These are phyloP conservation scores for Ascodesmis nigricans DNA, from an alignment of 495 filamentous ascomycete genomes.

Conservation along the genomic window DNA sequence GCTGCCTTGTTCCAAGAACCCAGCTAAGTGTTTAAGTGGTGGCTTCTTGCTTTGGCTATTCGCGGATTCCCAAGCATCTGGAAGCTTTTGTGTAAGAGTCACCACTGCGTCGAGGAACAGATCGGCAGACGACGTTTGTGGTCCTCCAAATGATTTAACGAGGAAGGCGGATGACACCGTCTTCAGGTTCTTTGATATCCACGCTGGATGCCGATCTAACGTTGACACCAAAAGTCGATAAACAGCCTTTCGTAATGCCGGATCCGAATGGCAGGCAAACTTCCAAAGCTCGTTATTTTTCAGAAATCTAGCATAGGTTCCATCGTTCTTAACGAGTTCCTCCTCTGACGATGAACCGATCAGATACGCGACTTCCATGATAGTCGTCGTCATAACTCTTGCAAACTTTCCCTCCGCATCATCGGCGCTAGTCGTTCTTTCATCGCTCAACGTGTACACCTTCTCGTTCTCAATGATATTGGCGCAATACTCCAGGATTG, in stretches of 20 bases:
- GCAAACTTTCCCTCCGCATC: constrained; percentile 68
- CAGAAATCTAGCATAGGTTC: constrained; percentile 34
- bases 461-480: constrained; percentile 59
- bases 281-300: constrained; percentile 49
- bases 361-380: constrained; percentile 16
- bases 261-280: constrained; percentile 43
- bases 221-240: constrained; percentile 44
- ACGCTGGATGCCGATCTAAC: constrained; percentile 33
- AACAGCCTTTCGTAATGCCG: constrained; percentile 44
- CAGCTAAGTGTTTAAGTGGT: constrained; percentile 36
- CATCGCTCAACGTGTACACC: constrained; percentile 61
- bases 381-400: constrained; percentile 47
- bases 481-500: constrained; percentile 58
- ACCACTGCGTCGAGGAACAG: constrained; percentile 44
- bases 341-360: constrained; percentile 15
- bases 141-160: constrained; percentile 39
- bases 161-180: constrained; percentile 43
- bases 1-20: constrained; percentile 67
- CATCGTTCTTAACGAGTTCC: constrained; percentile 31
- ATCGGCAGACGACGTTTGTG: constrained; percentile 49
- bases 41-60: constrained; percentile 34
- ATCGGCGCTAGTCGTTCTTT: constrained; percentile 58
- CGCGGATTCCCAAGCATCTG: constrained; percentile 50
- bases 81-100: constrained; percentile 35
- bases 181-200: constrained; percentile 31